Conservation (phyloP, 2,329 filamentous ascomycete species). For the Berkeleyomyces basicola region DNA sequence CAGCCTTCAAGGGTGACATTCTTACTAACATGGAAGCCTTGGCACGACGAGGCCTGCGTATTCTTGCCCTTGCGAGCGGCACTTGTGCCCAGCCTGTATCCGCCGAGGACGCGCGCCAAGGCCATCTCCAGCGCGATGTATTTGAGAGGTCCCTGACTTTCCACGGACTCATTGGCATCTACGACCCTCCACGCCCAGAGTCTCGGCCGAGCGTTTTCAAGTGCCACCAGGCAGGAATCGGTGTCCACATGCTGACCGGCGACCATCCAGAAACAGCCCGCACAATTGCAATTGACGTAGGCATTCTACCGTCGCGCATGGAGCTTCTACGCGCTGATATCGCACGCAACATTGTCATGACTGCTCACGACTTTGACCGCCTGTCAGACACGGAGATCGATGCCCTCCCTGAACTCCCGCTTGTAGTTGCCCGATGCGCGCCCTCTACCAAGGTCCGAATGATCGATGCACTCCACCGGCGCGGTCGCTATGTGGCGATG, state of each 20-base stretch:
- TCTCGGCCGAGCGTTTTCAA: slow-evolving; percentile 42
- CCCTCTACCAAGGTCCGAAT: slow-evolving; percentile 57
- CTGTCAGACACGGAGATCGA: slow-evolving; percentile 48
- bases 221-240: slow-evolving; percentile 44
- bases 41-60: slow-evolving; percentile 47
- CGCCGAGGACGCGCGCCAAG: slow-evolving; percentile 19
- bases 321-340: slow-evolving; percentile 18
- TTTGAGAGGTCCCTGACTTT: slow-evolving; percentile 44
- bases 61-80: slow-evolving; percentile 47
- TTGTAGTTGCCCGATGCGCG: slow-evolving; percentile 53
- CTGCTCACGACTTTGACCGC: slow-evolving; percentile 43
- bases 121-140: slow-evolving; percentile 25
- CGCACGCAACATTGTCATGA: slow-evolving; percentile 36
- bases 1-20: slow-evolving; percentile 29
- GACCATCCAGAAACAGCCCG: slow-evolving; percentile 52
- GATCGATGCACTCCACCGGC: slow-evolving; percentile 53
- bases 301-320: slow-evolving; percentile 30
- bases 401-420: slow-evolving; percentile 39
- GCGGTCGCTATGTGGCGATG: slow-evolving; percentile 54
- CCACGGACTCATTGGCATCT: slow-evolving; percentile 52
- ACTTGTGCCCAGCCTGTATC: slow-evolving; percentile 23
- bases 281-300: slow-evolving; percentile 48
- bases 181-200: slow-evolving; percentile 54
- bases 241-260: slow-evolving; percentile 53
- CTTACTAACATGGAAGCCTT: slow-evolving; percentile 34